Evolutionary conservation across 495 filamentous ascomycete genomes (phyloP).

Genomic region (Arthonia radiata): DNA sequence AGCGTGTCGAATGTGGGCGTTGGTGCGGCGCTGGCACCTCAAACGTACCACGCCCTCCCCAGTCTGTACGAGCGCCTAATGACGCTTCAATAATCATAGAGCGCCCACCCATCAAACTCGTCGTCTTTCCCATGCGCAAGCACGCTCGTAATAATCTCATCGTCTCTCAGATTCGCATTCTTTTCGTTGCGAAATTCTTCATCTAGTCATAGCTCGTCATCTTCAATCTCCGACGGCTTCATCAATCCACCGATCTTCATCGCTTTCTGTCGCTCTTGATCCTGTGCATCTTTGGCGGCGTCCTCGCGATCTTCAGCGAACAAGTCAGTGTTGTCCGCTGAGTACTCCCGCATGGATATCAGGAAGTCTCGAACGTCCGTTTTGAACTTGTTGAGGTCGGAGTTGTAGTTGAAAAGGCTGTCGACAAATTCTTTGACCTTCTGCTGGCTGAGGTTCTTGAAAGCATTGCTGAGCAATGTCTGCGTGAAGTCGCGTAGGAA

Average conservation of each 20-base stretch:
- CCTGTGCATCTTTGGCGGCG: slow-evolving; percentile 41
- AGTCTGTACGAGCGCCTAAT: too few relatives aligned
- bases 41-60: too few relatives aligned
- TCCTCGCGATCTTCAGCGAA: slow-evolving; percentile 86
- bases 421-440: slow-evolving; percentile 71
- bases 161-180: too few relatives aligned
- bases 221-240: slow-evolving; percentile 83
- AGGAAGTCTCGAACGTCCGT: slow-evolving; percentile 87
- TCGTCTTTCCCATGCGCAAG: too few relatives aligned
- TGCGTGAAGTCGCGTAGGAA: slow-evolving; percentile 73
- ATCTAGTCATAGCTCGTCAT: slow-evolving; percentile 78
- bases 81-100: too few relatives aligned
- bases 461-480: slow-evolving; percentile 67
- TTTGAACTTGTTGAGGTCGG: slow-evolving; percentile 71
- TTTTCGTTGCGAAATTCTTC: slow-evolving; percentile 5
- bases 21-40: too few relatives aligned
- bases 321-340: slow-evolving; percentile 72
- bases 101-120: too few relatives aligned
- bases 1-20: too few relatives aligned
- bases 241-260: slow-evolving; percentile 78
- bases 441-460: slow-evolving; percentile 82
- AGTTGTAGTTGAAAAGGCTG: slow-evolving; percentile 57
- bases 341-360: slow-evolving; percentile 87
- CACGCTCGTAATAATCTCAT: too few relatives aligned
- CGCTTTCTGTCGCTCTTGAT: slow-evolving; percentile 49